A percentile compares a stretch with the other conserved stretches of the same genome.
Evolutionary conservation across 2,329 filamentous ascomycete species (phyloP).

Genomic region (Colletotrichum camelliae): DNA sequence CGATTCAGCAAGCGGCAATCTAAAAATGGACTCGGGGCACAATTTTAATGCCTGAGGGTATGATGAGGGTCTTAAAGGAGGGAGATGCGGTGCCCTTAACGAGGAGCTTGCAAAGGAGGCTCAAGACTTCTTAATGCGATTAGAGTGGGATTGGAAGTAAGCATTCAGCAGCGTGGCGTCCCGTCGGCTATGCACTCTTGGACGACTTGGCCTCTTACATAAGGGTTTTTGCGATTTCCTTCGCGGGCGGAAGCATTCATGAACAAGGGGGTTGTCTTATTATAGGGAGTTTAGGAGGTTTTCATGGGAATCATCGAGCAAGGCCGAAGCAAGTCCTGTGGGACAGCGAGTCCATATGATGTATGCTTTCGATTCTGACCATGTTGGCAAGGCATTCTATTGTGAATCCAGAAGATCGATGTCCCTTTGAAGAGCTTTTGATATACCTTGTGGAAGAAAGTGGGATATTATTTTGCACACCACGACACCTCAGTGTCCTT

Average conservation of each 20-base stretch:
- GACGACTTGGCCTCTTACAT: not conserved
- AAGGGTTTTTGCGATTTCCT: not conserved
- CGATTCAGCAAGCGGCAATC: constrained; percentile 92
- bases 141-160: constrained; percentile 4
- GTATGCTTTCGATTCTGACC: not conserved
- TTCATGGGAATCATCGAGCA: not conserved
- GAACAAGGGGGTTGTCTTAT: not conserved
- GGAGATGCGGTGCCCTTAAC: not conserved
- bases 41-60: constrained; percentile 62
- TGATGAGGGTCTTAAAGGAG: not conserved
- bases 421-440: not conserved
- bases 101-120: not conserved
- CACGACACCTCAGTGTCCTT: too few relatives aligned
- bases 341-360: not conserved
- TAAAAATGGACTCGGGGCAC: constrained; percentile 90
- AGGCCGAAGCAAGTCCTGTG: not conserved
- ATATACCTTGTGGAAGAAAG: not conserved
- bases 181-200: constrained; percentile 11
- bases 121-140: not conserved
- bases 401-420: not conserved
- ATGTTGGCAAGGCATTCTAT: not conserved
- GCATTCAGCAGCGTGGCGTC: constrained; percentile 24
- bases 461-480: not conserved
- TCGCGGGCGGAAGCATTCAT: constrained; percentile 2
- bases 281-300: not conserved